Base-by-base conservation (phyloP, 495 filamentous ascomycete genomes). In the Corynascus novoguineensis region DNA sequence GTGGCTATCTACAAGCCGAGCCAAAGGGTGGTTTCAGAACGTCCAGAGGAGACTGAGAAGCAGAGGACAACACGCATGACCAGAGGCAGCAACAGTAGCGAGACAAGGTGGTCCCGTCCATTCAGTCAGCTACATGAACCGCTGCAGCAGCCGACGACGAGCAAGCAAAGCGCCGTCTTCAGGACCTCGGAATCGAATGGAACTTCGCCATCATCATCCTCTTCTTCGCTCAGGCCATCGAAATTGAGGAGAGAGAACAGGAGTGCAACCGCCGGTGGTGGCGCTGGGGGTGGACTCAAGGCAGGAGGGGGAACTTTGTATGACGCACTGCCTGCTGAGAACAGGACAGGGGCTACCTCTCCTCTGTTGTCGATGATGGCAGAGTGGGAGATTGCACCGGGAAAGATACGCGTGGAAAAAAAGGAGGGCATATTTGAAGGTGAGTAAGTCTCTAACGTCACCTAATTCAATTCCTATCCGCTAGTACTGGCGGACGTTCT, bases 331-430 rank as follows among this genome's bases (percentile, higher is more conserved):
- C 19, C 10, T 0, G 17, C 2, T 5, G 10, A 32, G 10, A 8
- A 15, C 5, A 37, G 17, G 7, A 1, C 49, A 25, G 34, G 34
- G 6, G 32, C 32, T n/a, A 22, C 8, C 4, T 19, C 32, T 10
- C 14, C 54, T 9, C 4, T 24, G 34, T 29, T 42, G 5, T 14
- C 42, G 25, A 49, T 24, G 17, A 57, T 54, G 59, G 45, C 59
- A 0, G 48, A 48, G 12, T 62, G 60, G 60, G 60, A 62, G 27
- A 55, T 59, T 31, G 52, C 51, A 0, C 60, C 60, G 1, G 60
- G 56, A 5, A 52, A 51, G 32, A 58, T 59, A 25, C 31, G 32
- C 1, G 47, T 52, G 11, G 56, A 47, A 7, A 28, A 29, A 1
- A 52, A 51, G 12, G 47, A 38, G 15, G 22, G 38, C 4, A 22